Base-by-base conservation (phyloP, 2,329 filamentous ascomycete genomes). In the Lasiodiplodia gonubiensis region DNA sequence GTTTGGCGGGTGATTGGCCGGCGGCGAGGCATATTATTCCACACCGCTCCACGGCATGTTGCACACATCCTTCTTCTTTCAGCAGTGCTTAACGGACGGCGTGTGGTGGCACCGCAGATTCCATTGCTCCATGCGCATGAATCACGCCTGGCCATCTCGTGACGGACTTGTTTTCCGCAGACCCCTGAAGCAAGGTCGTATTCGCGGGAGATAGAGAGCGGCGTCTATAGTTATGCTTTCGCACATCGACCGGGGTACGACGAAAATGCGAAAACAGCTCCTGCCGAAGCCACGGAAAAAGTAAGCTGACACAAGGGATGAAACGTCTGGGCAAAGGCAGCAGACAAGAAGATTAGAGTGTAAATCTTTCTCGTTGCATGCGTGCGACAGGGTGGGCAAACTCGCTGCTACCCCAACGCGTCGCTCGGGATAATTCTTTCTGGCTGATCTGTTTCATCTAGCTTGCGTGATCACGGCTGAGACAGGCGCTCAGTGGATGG, bases 221-320 rank as follows among this genome's bases (percentile, higher is more conserved):
- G 46, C 46, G 14, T 52, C 59, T 63, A 63, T 63, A 63, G 59
- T 63, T 63, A 51, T 63, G 57, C 57, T 61, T 61, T 61, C 49
- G 59, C 46, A 8, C 46, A 63, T 63, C 42, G 59, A 25, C 59
- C n/a, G 30, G 59, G 59, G 46, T 51, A 33, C 59, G 39, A 63
- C 59, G 59, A 63, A 37, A 51, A 51, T 30, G 42, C 18, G n/a
- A 30, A 25, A 49, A 60, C 49, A 23, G 59, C 59, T 51, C 39
- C 59, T 63, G 46, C 59, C 42, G 42, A 63, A 49, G 33, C 35
- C 57, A 48, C 39, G 39, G 16, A 51, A 51, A 51, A 63, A 63
- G 59, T 48, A 63, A 51, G 30, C 42, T 37, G 25, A 27, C 16
- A 37, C 39, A 25, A 49, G 25, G 10, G 39, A 30, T 63, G 46